Percentiles rank a stretch among this genome's conserved stretches.
Evolutionary conservation across 805 yeast species (phyloP).

Genomic region (Metschnikowia borealis): DNA sequence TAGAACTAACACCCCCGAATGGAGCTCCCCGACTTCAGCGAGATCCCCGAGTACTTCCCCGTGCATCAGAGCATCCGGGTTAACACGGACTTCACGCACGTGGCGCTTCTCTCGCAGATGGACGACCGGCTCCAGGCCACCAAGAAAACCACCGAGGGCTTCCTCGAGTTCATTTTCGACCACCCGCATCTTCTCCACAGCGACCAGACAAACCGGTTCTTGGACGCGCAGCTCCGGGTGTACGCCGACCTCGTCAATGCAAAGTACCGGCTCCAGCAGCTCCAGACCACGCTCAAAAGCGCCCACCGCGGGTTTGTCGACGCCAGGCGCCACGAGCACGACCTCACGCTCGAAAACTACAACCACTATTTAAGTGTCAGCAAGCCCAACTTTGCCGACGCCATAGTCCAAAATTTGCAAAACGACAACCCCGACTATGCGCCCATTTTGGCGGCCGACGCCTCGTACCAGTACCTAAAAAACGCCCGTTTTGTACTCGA

Average conservation of each 20-base stretch:
- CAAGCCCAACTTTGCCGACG: constrained; percentile 15
- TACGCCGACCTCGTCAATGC: constrained; percentile 9
- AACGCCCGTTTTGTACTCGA: constrained; percentile 46
- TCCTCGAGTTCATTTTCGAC: constrained; percentile 7
- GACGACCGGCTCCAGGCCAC: constrained; percentile 11
- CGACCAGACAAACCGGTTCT: constrained; percentile 5
- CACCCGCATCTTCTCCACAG: constrained; percentile 11
- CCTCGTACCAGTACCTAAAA: constrained; percentile 27
- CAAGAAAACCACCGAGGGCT: constrained; percentile 9
- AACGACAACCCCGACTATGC: neutral
- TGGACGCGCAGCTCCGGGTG: constrained; percentile 8
- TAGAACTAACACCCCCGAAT: neutral
- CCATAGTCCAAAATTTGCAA: constrained; percentile 6
- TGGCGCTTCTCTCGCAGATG: constrained; percentile 9
- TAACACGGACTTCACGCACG: constrained; percentile 12
- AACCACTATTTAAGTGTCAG: constrained; percentile 1
- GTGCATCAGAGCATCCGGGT: constrained; percentile 13
- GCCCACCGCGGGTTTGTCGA: constrained; percentile 11
- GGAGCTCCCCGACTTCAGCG: constrained; percentile 13
- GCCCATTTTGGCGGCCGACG: constrained; percentile 8
- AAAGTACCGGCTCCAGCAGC: constrained; percentile 10
- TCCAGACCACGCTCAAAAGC: constrained; percentile 10
- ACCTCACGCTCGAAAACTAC: constrained; percentile 13
- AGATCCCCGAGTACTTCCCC: constrained; percentile 16
- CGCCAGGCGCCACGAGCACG: constrained; percentile 11